phyloP scores from a whole-genome alignment of 2,329 filamentous ascomycete species.

The Chrysoporthe cubensis region DNA sequence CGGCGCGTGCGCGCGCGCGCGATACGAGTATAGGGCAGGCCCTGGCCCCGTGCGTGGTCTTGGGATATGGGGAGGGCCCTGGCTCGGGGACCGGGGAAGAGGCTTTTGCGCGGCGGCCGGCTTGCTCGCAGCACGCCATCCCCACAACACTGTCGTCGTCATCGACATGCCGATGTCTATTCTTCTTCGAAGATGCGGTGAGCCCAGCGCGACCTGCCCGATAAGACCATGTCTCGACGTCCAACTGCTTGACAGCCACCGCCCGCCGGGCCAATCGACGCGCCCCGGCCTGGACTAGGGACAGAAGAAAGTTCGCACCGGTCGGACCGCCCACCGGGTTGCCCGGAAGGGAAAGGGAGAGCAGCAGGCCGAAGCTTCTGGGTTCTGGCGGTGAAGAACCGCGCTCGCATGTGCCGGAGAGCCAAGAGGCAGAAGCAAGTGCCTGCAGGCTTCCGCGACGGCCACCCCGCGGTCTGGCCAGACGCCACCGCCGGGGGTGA shows the following conservation, averaged over 20 bases:
- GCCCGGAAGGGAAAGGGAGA: background rate
- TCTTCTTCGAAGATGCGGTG: background rate
- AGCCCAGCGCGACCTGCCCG: background rate
- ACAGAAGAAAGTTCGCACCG: background rate
- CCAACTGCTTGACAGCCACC: background rate
- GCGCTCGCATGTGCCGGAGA: background rate
- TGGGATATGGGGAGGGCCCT: too few species aligned
- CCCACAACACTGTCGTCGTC: background rate
- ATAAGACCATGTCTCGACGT: background rate
- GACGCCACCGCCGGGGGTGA: too few species aligned
- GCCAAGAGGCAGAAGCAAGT: too few species aligned
- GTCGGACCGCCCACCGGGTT: too few species aligned
- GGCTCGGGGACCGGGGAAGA: too few species aligned
- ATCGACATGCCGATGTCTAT: background rate
- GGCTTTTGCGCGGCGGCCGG: too few species aligned
- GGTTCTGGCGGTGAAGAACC: background rate
- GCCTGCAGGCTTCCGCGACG: background rate
- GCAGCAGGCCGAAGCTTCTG: background rate
- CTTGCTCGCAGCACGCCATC: background rate
- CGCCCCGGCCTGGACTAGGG: background rate
- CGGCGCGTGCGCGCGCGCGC: too few species aligned
- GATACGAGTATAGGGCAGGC: too few species aligned
- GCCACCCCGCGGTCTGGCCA: too few species aligned
- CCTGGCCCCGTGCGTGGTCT: too few species aligned
- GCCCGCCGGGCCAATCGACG: background rate